Conservation (phyloP, 176 grass and related monocot genomes). For the Cocos nucifera region DNA sequence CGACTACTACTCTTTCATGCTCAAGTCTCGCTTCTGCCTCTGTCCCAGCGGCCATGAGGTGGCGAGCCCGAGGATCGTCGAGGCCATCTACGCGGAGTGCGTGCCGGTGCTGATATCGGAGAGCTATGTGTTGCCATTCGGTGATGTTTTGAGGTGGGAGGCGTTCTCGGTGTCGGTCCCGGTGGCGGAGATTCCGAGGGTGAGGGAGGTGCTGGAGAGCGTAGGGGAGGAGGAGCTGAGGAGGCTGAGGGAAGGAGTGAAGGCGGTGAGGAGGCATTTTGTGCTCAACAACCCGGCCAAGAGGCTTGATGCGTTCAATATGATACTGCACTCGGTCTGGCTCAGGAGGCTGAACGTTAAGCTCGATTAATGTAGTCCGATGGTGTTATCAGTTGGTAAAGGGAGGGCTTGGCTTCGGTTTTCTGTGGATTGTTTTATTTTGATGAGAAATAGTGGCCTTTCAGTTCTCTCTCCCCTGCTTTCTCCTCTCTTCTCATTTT, state of each 20-base stretch:
- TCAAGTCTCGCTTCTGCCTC: slow-evolving; percentile 54
- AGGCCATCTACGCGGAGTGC: slow-evolving; percentile 68
- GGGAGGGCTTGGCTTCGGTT: background rate
- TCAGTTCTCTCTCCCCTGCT: too few species aligned
- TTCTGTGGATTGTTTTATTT: background rate
- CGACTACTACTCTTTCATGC: slow-evolving; percentile 52
- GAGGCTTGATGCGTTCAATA: slow-evolving; percentile 63
- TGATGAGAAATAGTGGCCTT: too few species aligned
- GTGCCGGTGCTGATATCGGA: slow-evolving; percentile 51
- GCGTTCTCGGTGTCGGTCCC: slow-evolving; percentile 55
- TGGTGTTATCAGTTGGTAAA: background rate
- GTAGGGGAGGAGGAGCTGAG: slow-evolving; percentile 46
- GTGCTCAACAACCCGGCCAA: slow-evolving; percentile 38
- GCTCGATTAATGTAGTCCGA: background rate
- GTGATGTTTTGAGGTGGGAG: slow-evolving; percentile 63
- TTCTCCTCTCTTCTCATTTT: too few species aligned
- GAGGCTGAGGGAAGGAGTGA: slow-evolving; percentile 32
- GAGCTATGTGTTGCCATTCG: slow-evolving; percentile 50
- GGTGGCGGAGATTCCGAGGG: slow-evolving; percentile 32
- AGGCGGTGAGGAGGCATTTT: slow-evolving; percentile 56
- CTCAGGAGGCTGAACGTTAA: slow-evolving; percentile 59
- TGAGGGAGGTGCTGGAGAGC: slow-evolving; percentile 38
- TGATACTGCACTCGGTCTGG: slow-evolving; percentile 84
- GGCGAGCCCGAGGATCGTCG: slow-evolving; percentile 64
- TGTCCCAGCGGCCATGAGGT: slow-evolving; percentile 76